These are phyloP conservation scores for Phytophthora sp. DNA, from an alignment of 352 stramenopile species.

Conservation along the genomic window DNA sequence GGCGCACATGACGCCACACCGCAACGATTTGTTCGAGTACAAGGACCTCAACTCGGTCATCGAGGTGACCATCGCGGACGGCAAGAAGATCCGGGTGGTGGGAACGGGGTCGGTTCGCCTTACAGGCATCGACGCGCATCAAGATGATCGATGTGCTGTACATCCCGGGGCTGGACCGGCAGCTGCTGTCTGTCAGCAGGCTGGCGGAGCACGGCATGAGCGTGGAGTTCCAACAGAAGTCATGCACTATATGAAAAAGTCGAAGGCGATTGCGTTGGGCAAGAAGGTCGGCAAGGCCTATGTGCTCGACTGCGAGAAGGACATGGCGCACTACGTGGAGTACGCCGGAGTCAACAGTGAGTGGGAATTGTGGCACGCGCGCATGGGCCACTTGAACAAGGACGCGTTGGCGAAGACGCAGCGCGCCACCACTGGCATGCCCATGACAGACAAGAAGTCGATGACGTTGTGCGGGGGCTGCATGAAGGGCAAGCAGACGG, in stretches of 20 bases:
- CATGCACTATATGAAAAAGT: slow-evolving; percentile 5
- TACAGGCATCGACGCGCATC: background rate
- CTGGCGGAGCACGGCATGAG: slow-evolving; percentile 7
- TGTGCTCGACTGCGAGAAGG: slow-evolving; percentile 17
- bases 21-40: slow-evolving; percentile 16
- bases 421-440: slow-evolving; percentile 4
- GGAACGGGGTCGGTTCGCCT: too few relatives aligned
- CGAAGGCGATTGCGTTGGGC: slow-evolving; percentile 3
- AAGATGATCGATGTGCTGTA: slow-evolving; percentile 13
- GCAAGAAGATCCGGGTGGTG: too few relatives aligned
- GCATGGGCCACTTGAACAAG: slow-evolving; percentile 15
- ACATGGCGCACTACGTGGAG: slow-evolving; percentile 6
- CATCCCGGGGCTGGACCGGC: slow-evolving; percentile 19
- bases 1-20: too few relatives aligned
- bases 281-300: slow-evolving; percentile 24
- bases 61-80: slow-evolving; percentile 19
- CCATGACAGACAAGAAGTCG: background rate
- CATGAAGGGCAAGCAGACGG: too few relatives aligned
- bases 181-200: slow-evolving; percentile 20
- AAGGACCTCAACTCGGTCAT: background rate
- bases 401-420: slow-evolving; percentile 4
- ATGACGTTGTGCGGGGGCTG: slow-evolving; percentile 17
- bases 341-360: slow-evolving; percentile 1
- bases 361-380: slow-evolving; percentile 30
- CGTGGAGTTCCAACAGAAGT: slow-evolving; percentile 12